Conservation (phyloP, 495 filamentous ascomycete species). For the Terfezia boudieri region DNA sequence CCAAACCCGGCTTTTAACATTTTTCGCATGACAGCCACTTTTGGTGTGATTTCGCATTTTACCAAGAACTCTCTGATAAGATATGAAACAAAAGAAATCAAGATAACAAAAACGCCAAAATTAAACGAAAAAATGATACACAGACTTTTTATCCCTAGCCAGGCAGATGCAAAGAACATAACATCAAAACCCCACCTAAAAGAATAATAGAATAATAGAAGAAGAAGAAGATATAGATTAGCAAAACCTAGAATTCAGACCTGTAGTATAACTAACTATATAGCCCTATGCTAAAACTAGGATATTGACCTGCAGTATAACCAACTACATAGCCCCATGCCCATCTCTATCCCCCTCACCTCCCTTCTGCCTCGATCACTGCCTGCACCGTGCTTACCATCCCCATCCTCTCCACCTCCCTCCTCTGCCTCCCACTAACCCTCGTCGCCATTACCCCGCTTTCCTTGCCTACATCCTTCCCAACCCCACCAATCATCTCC, state of each 20-base stretch:
- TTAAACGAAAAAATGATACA: no score
- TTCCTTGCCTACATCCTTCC: not conserved
- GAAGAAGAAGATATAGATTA: not conserved
- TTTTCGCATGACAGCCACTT: no score
- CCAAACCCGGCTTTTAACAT: no score
- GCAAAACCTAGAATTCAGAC: no score
- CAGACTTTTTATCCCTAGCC: no score
- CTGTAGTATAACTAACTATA: not conserved
- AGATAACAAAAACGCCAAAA: no score
- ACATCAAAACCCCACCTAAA: not conserved
- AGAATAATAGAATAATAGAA: not conserved
- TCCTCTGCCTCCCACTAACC: not conserved
- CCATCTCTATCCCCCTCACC: not conserved
- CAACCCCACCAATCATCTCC: not conserved
- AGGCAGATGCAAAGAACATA: no score
- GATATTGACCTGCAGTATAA: not conserved
- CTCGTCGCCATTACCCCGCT: not conserved
- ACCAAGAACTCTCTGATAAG: no score
- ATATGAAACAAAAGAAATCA: no score
- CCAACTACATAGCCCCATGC: not conserved
- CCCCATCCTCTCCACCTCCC: not conserved
- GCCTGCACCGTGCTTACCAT: not conserved
- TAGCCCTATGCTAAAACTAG: not conserved
- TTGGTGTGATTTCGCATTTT: no score
- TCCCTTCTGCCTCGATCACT: not conserved